Percentiles rank a stretch among this genome's conserved stretches.
Conservation (phyloP, 768 basidiomycete species). For the Termitomyces titanicus region DNA sequence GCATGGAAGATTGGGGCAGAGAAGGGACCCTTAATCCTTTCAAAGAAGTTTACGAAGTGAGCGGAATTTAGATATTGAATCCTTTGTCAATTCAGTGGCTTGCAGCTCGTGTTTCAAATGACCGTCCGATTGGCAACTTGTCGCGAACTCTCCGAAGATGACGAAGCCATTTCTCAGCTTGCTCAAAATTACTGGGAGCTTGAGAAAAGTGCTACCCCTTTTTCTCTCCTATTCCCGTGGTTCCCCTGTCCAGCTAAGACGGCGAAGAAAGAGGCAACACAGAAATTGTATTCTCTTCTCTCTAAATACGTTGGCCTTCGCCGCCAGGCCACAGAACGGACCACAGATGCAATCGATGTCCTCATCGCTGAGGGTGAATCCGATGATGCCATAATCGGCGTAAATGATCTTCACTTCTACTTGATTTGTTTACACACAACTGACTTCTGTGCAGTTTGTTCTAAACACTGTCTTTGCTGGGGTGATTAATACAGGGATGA, state of each 20-base stretch:
- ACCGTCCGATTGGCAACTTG: constrained; percentile 28
- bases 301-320: constrained; percentile 13
- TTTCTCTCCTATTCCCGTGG: constrained; percentile 20
- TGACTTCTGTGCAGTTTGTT: constrained; percentile 20
- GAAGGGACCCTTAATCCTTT: constrained; percentile 23
- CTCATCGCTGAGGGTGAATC: constrained; percentile 16
- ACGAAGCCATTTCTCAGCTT: constrained; percentile 15
- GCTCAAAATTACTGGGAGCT: constrained; percentile 8
- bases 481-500: constrained; percentile 31
- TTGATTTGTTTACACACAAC: not conserved
- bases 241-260: constrained; percentile 16
- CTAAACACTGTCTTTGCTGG: constrained; percentile 33
- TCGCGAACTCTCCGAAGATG: constrained; percentile 22
- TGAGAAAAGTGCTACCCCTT: constrained; percentile 7
- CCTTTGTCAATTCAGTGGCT: not conserved
- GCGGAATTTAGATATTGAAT: not conserved
- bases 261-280: constrained; percentile 12
- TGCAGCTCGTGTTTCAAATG: constrained; percentile 26
- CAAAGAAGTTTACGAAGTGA: constrained; percentile 21
- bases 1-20: constrained; percentile 21
- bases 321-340: constrained; percentile 1
- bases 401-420: constrained; percentile 7
- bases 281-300: constrained; percentile 10
- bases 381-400: constrained; percentile 22
- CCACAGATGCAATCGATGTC: constrained; percentile 18